Evolutionary conservation across 2,329 filamentous ascomycete genomes (phyloP).

Genomic region (Alternaria ventricosa): DNA sequence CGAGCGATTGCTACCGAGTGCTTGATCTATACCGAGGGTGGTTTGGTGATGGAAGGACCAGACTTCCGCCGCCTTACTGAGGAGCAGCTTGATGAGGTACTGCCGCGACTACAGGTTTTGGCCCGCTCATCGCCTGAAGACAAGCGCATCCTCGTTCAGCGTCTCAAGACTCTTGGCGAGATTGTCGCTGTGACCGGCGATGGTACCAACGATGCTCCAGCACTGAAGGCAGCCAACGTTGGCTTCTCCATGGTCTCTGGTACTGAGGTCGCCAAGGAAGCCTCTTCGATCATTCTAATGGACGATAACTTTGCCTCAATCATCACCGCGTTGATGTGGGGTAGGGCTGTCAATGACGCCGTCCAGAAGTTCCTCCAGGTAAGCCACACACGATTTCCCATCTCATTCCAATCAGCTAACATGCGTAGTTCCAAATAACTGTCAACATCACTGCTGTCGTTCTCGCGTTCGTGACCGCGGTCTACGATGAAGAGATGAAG

Average conservation of each 20-base stretch:
- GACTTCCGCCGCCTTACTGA: slow-evolving; percentile 86
- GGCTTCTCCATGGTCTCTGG: slow-evolving; percentile 95
- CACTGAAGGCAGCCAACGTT: slow-evolving; percentile 96
- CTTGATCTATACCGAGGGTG: slow-evolving; percentile 80
- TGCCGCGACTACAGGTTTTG: slow-evolving; percentile 83
- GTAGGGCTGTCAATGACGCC: slow-evolving; percentile 96
- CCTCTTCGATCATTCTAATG: slow-evolving; percentile 94
- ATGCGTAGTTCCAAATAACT: slow-evolving; percentile 78
- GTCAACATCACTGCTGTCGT: slow-evolving; percentile 98
- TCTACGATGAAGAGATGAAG: slow-evolving; percentile 80
- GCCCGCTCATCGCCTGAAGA: slow-evolving; percentile 95
- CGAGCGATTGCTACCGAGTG: slow-evolving; percentile 97
- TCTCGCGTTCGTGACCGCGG: slow-evolving; percentile 96
- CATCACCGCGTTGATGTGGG: slow-evolving; percentile 91
- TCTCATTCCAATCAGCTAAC: slow-evolving; percentile 4
- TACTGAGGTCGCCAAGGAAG: slow-evolving; percentile 93
- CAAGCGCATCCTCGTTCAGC: slow-evolving; percentile 93
- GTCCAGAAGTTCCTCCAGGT: slow-evolving; percentile 91
- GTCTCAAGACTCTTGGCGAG: slow-evolving; percentile 86
- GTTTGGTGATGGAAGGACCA: slow-evolving; percentile 82
- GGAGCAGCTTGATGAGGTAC: slow-evolving; percentile 78
- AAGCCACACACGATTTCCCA: slow-evolving; percentile 42
- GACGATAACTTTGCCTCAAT: slow-evolving; percentile 99
- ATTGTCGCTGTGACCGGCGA: slow-evolving; percentile 98
- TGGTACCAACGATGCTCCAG: slow-evolving; percentile 95